Evolutionary conservation across 2,329 filamentous ascomycete genomes (phyloP).

Genomic region (Pseudocercospora fuligena): DNA sequence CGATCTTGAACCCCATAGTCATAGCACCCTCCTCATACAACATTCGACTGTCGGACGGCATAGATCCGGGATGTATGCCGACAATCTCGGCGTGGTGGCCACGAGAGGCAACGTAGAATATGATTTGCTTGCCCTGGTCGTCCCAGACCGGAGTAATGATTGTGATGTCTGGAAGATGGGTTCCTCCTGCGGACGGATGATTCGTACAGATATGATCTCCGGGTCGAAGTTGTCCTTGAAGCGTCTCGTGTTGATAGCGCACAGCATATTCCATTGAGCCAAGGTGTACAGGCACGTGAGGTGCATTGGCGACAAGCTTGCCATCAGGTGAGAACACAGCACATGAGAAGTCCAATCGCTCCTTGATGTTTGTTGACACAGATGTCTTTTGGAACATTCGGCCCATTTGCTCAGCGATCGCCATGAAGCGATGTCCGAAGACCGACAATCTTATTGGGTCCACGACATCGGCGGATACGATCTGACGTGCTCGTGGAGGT

Average conservation of each 20-base stretch:
- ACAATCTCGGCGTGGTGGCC: slow-evolving; percentile 50
- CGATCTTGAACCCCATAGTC: slow-evolving; percentile 37
- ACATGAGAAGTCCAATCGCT: slow-evolving; percentile 51
- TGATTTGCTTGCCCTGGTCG: slow-evolving; percentile 35
- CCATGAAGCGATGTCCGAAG: slow-evolving; percentile 63
- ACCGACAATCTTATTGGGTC: slow-evolving; percentile 61
- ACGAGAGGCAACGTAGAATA: slow-evolving; percentile 48
- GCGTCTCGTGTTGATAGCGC: slow-evolving; percentile 45
- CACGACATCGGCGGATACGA: slow-evolving; percentile 34
- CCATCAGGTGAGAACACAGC: slow-evolving; percentile 50
- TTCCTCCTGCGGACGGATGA: slow-evolving; percentile 47
- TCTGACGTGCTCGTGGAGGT: slow-evolving; percentile 26
- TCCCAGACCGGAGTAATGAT: slow-evolving; percentile 49
- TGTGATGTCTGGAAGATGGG: slow-evolving; percentile 50
- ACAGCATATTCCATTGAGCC: slow-evolving; percentile 52
- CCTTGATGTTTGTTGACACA: slow-evolving; percentile 57
- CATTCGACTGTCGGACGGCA: slow-evolving; percentile 49
- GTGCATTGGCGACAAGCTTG: slow-evolving; percentile 50
- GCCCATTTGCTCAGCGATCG: slow-evolving; percentile 64
- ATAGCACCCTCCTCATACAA: slow-evolving; percentile 53
- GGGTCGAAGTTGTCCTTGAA: slow-evolving; percentile 40
- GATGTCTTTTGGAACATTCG: slow-evolving; percentile 61
- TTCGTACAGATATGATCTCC: slow-evolving; percentile 51
- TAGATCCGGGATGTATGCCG: slow-evolving; percentile 48
- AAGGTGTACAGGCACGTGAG: slow-evolving; percentile 50